phyloP scores from a whole-genome alignment of 768 basidiomycete species.

The Myochromella boudieri region DNA sequence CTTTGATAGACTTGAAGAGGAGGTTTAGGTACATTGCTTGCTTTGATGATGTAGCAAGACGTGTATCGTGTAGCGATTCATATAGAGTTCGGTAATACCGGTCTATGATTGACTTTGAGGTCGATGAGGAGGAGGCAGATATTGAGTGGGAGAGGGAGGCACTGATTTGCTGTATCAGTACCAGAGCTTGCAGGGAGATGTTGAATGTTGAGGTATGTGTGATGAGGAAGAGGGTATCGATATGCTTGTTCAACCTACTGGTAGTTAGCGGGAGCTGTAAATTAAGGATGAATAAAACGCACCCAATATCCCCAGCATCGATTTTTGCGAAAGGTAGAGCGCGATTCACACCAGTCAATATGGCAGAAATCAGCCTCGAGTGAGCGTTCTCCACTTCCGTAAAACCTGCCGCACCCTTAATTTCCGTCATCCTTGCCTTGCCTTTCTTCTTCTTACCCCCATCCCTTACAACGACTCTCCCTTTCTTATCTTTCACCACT shows the following conservation, averaged over 20 bases:
- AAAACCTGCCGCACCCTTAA: slow-evolving; percentile 64
- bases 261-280: neutral
- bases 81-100: slow-evolving; percentile 86
- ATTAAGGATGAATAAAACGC: slow-evolving; percentile 20
- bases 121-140: slow-evolving; percentile 37
- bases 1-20: slow-evolving; percentile 86
- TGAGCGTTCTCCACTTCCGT: slow-evolving; percentile 76
- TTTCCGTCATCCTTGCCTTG: slow-evolving; percentile 32
- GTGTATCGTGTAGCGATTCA: slow-evolving; percentile 80
- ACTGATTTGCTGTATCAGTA: slow-evolving; percentile 84
- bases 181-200: slow-evolving; percentile 89
- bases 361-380: slow-evolving; percentile 83
- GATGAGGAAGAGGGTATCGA: slow-evolving; percentile 92
- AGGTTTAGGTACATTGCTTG: slow-evolving; percentile 97
- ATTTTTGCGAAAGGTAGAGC: slow-evolving; percentile 91
- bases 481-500: slow-evolving; percentile 29
- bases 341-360: slow-evolving; percentile 92
- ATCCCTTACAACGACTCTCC: slow-evolving; percentile 19
- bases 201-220: slow-evolving; percentile 97
- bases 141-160: slow-evolving; percentile 45
- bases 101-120: slow-evolving; percentile 53
- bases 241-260: slow-evolving; percentile 75
- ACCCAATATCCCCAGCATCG: slow-evolving; percentile 68
- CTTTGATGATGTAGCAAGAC: slow-evolving; percentile 82
- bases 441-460: slow-evolving; percentile 38